Conservation (phyloP, 352 stramenopile species). For the Thalassiosira exigua region DNA sequence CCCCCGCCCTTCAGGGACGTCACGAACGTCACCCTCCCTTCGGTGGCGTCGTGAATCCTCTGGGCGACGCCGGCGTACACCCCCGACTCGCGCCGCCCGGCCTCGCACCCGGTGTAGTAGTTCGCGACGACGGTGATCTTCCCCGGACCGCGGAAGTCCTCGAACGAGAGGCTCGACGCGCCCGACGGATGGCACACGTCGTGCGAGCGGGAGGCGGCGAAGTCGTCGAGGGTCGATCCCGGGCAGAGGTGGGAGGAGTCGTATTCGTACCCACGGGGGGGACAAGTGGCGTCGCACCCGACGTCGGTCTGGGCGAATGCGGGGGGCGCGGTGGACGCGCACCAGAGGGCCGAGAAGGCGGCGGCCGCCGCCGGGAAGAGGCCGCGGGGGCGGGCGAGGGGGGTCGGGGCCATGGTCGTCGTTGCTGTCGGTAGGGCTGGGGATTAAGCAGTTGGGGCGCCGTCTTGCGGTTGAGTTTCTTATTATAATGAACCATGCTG, state of each 20-base stretch:
- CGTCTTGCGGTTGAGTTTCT: too few species aligned
- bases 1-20: constrained; percentile 57
- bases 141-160: constrained; percentile 9
- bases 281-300: constrained; percentile 30
- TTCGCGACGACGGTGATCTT: constrained; percentile 54
- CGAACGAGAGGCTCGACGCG: constrained; percentile 18
- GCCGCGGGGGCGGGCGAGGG: too few species aligned
- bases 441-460: too few species aligned
- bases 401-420: too few species aligned
- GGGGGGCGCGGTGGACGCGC: too few species aligned
- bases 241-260: constrained; percentile 40
- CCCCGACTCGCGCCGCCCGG: constrained; percentile 49
- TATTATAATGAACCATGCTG: too few species aligned
- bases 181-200: constrained; percentile 28
- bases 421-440: too few species aligned
- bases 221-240: constrained; percentile 7
- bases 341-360: constrained; percentile 8
- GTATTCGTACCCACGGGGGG: constrained; percentile 31
- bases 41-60: constrained; percentile 45
- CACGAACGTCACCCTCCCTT: constrained; percentile 46
- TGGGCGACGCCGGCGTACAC: constrained; percentile 57
- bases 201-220: constrained; percentile 10
- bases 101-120: constrained; percentile 63
- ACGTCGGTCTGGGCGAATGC: constrained; percentile 17
- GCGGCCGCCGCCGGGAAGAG: too few species aligned